phyloP scores from a whole-genome alignment of 768 basidiomycete species.

The Artomyces pyxidatus region DNA sequence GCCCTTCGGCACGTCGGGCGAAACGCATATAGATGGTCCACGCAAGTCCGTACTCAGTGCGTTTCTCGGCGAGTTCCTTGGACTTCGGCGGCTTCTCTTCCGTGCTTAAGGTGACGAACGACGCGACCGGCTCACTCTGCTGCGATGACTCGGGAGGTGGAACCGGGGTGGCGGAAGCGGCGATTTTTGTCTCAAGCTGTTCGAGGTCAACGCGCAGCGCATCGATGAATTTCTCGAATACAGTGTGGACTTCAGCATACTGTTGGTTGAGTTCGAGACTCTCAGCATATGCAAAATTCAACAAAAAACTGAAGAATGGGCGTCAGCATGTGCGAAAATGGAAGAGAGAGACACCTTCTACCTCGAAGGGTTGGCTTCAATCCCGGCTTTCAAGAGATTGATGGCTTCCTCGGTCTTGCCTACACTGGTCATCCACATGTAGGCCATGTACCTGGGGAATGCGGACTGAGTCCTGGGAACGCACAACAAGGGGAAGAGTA shows the following conservation, averaged over 20 bases:
- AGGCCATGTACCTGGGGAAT: conserved; percentile 79
- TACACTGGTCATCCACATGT: conserved; percentile 66
- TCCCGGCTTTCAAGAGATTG: conserved; percentile 71
- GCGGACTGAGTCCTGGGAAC: neutral
- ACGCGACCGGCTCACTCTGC: no score
- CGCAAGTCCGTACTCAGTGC: conserved; percentile 68
- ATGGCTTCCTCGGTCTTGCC: conserved; percentile 79
- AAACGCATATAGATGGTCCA: conserved; percentile 94
- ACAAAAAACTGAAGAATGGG: conserved; percentile 38
- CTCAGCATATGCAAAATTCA: conserved; percentile 89
- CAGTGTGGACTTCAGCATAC: conserved; percentile 56
- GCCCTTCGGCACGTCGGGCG: conserved; percentile 78
- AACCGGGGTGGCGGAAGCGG: neutral
- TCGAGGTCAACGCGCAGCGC: conserved; percentile 60
- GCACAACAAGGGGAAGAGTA: conserved; percentile 11
- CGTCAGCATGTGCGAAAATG: neutral
- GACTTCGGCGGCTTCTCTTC: conserved; percentile 46
- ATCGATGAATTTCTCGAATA: conserved; percentile 67
- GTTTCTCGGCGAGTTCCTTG: conserved; percentile 50
- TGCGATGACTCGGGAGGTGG: no score
- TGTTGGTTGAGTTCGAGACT: conserved; percentile 56
- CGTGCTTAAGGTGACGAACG: conserved; percentile 38
- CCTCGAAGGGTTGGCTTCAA: conserved; percentile 84
- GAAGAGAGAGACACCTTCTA: conserved; percentile 28
- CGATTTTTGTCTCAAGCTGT: conserved; percentile 37